Base-by-base conservation (phyloP, 257 asterid genomes). In the Petunia axillaris region DNA sequence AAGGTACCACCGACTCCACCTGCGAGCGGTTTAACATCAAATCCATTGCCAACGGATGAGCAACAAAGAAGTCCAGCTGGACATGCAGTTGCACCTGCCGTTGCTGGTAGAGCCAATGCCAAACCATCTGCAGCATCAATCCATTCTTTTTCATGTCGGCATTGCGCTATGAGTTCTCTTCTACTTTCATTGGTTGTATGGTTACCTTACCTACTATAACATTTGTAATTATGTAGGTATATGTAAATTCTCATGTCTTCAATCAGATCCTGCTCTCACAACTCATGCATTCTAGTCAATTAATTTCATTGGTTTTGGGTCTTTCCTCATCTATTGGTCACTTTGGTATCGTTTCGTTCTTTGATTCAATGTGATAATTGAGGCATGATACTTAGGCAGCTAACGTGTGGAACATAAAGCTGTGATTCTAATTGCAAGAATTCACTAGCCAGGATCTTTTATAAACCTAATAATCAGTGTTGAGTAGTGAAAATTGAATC, bases 11-110 rank as follows among this genome's bases (percentile, higher is more conserved):
- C 41, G 46, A 75, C 91, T 13, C 89, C 93, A 14, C 87, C 95
- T 43, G 87, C 92, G 60, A 83, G 82, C 13, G 82, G 77, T 16
- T 67, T 58, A 46, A 79, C 90, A 38, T 80, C 88, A 68, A 88
- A 86, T 78, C 97, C 97, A 4, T 62, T 93, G 89, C 97, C 95
- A 43, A 83, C 91, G 7, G 85, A 76, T 48, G 85, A 93, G 83
- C 89, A 86, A 73, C 94, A 85, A 80, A 86, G 75, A 43, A 71
- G 76, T 71, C 89, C 88, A 3, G 54, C 76, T 0, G 85, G 82
- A 39, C 87, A 41, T 10, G 90, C 94, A 37, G 88, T 85, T 48
- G 79, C 97, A 16, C 98, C 98, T 8, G 95, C 97, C 50, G 82
- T 88, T 82, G 95, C 98, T 0, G 94, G 90, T 67, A 86, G 88